phyloP scores from a whole-genome alignment of 225 moss, liverwort and hornwort species.

The Sphagnum contortum region DNA sequence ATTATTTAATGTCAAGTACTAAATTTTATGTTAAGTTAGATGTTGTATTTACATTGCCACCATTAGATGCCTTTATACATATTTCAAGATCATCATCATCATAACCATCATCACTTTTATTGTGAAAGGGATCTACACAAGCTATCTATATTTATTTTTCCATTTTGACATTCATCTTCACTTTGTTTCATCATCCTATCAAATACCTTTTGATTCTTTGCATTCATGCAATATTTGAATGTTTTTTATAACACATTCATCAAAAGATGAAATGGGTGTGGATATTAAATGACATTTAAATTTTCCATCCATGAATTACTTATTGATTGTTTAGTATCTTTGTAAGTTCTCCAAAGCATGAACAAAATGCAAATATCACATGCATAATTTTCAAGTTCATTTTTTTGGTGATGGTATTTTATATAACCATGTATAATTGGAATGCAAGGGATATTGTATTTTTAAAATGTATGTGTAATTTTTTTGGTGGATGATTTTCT shows the following conservation, averaged over 20 bases:
- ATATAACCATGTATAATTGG: not conserved
- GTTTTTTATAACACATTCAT: not conserved
- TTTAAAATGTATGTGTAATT: not conserved
- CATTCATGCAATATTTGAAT: not conserved
- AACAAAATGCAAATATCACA: not conserved
- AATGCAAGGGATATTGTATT: constrained; percentile 1
- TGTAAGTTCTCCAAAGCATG: not conserved
- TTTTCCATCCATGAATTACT: not conserved
- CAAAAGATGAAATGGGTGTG: not conserved
- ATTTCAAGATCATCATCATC: not conserved
- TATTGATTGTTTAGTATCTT: not conserved
- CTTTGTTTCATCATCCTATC: not conserved
- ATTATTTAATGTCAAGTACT: not conserved
- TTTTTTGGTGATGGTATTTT: not conserved
- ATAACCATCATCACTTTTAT: not conserved
- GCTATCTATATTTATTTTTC: not conserved
- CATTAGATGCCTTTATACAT: not conserved
- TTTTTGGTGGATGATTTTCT: not conserved
- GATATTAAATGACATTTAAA: not conserved
- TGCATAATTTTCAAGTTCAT: not conserved
- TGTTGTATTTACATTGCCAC: not conserved
- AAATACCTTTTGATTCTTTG: not conserved
- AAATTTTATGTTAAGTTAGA: not conserved
- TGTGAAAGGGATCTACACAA: not conserved
- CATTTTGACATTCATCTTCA: too few relatives aligned